These are phyloP conservation scores for Sphaerobolus stellatus DNA, from an alignment of 1,284 basidiomycete genomes.

Conservation along the genomic window DNA sequence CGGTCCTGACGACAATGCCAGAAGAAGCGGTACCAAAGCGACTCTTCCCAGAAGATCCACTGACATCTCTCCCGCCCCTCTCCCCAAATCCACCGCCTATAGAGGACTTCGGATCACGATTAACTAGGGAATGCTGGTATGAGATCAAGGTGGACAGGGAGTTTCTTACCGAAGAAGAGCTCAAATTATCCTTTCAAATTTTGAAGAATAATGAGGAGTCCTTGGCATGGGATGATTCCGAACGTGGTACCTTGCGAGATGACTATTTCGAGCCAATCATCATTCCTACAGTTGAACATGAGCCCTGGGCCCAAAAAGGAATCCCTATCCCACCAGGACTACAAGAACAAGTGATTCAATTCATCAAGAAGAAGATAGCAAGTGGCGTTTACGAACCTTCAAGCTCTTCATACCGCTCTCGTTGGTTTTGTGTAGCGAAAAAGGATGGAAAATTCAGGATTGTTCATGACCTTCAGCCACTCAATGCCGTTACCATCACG, in stretches of 20 bases:
- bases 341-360: slow-evolving; percentile 30
- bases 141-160: slow-evolving; percentile 21
- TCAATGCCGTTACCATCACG: slow-evolving; percentile 34
- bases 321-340: slow-evolving; percentile 42
- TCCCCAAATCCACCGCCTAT: slow-evolving; percentile 20
- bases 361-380: slow-evolving; percentile 32
- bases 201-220: slow-evolving; percentile 24
- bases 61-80: slow-evolving; percentile 14
- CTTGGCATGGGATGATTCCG: slow-evolving; percentile 34
- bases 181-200: slow-evolving; percentile 17
- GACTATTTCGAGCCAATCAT: slow-evolving; percentile 36
- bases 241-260: slow-evolving; percentile 31
- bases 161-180: slow-evolving; percentile 33
- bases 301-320: slow-evolving; percentile 35
- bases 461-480: slow-evolving; percentile 23
- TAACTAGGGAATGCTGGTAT: slow-evolving; percentile 19
- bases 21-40: slow-evolving; percentile 20
- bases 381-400: slow-evolving; percentile 37
- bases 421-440: slow-evolving; percentile 41
- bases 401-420: slow-evolving; percentile 36
- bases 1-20: slow-evolving; percentile 26
- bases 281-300: slow-evolving; percentile 35
- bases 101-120: slow-evolving; percentile 15
- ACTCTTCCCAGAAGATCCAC: slow-evolving; percentile 19
- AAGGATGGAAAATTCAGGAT: slow-evolving; percentile 31